phyloP scores from a whole-genome alignment of 2,329 filamentous ascomycete species.

The Trichophyton simii region DNA sequence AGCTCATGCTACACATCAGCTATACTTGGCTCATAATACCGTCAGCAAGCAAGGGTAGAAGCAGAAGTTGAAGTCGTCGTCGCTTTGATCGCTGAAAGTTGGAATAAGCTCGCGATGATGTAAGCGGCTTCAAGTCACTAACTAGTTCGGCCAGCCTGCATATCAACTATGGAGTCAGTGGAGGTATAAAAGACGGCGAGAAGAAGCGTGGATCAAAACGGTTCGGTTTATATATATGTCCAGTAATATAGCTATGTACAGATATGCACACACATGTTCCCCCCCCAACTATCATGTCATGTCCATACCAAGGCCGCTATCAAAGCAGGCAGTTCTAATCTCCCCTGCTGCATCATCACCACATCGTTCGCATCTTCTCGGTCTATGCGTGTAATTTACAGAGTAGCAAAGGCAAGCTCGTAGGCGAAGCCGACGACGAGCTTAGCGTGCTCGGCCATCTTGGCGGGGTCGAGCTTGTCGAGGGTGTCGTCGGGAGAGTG shows the following conservation, averaged over 20 bases:
- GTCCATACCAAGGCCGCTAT: neutral
- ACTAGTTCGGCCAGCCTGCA: no score
- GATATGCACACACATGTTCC: neutral
- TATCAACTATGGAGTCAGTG: no score
- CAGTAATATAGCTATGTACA: constrained; percentile 1
- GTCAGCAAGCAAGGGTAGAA: no score
- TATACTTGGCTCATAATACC: no score
- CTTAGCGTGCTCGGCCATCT: constrained; percentile 83
- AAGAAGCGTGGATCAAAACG: no score
- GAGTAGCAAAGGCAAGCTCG: constrained; percentile 54
- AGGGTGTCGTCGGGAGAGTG: constrained; percentile 62
- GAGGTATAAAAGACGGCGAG: no score
- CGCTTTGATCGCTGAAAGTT: no score
- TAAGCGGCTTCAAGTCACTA: no score
- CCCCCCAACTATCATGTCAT: neutral
- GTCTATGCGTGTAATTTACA: neutral
- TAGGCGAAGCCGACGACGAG: constrained; percentile 74
- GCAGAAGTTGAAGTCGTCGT: no score
- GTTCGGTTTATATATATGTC: neutral
- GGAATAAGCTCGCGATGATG: no score
- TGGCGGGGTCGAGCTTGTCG: constrained; percentile 63
- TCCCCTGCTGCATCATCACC: neutral
- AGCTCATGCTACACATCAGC: no score
- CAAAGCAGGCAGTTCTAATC: neutral
- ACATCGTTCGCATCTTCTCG: neutral